phyloP scores from a whole-genome alignment of 352 stramenopile species.

The Pythium coloratum region DNA sequence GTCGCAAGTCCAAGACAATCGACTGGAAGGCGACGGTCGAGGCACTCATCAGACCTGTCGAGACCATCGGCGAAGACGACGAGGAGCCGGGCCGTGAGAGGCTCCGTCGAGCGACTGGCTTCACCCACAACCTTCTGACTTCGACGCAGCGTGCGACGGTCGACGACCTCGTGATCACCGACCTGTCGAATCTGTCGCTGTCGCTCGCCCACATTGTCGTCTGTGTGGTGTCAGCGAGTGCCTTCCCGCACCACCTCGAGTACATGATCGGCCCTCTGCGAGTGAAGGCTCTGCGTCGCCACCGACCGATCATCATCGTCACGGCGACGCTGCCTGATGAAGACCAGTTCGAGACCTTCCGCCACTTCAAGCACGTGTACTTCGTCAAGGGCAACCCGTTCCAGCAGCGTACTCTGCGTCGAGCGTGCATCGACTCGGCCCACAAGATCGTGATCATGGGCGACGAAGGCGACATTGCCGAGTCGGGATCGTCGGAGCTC shows the following conservation, averaged over 20 bases:
- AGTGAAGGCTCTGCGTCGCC: constrained; percentile 61
- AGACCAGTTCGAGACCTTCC: constrained; percentile 66
- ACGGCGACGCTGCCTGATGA: constrained; percentile 50
- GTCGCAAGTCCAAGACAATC: constrained; percentile 35
- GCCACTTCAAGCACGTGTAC: constrained; percentile 69
- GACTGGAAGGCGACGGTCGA: constrained; percentile 34
- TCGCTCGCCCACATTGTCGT: constrained; percentile 64
- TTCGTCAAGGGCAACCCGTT: constrained; percentile 75
- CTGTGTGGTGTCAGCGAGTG: constrained; percentile 52
- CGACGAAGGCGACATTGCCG: constrained; percentile 50
- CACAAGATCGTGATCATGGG: constrained; percentile 78
- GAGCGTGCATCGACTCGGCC: constrained; percentile 64
- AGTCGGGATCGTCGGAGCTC: constrained; percentile 64
- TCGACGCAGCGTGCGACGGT: constrained; percentile 18
- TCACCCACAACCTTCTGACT: constrained; percentile 20
- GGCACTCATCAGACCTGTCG: constrained; percentile 7
- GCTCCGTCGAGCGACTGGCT: constrained; percentile 9
- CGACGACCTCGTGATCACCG: constrained; percentile 53
- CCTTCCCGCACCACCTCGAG: constrained; percentile 75
- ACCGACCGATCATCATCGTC: constrained; percentile 74
- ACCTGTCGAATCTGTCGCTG: constrained; percentile 53
- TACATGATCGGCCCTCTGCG: constrained; percentile 77
- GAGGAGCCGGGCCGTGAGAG: constrained; percentile 14
- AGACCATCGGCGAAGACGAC: constrained; percentile 29
- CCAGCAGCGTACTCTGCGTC: constrained; percentile 48